A percentile compares a stretch with the other conserved stretches of the same genome.
These are phyloP conservation scores for Inga laurina DNA, from an alignment of 306 rosid species.

Conservation along the genomic window DNA sequence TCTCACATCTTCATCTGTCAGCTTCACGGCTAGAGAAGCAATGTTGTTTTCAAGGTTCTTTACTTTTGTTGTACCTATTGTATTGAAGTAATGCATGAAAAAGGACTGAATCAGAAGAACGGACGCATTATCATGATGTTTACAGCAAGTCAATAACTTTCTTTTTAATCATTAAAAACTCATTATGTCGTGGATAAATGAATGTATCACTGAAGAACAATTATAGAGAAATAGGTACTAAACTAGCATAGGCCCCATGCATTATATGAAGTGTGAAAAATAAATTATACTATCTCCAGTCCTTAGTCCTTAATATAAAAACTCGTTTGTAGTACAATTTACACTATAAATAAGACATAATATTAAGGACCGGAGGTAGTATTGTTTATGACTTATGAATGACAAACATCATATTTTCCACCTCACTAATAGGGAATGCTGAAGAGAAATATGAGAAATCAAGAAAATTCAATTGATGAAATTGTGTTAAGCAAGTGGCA, in stretches of 20 bases:
- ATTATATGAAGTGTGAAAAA: no score
- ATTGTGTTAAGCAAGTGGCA: conserved; percentile 1
- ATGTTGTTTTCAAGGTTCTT: conserved; percentile 64
- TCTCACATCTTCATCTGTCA: conserved; percentile 52
- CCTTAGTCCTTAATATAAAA: no score
- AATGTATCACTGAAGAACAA: background rate
- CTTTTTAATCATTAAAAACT: background rate
- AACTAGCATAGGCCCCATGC: no score
- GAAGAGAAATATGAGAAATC: background rate
- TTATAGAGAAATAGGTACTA: background rate
- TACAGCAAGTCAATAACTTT: background rate
- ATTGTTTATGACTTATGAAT: no score
- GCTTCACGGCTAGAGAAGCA: conserved; percentile 55
- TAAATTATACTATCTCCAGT: no score
- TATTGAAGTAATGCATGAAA: conserved; percentile 18
- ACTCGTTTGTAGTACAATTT: no score
- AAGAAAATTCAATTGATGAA: background rate
- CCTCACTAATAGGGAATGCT: background rate
- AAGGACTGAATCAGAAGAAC: conserved; percentile 15
- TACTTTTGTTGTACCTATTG: conserved; percentile 59
- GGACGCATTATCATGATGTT: conserved; percentile 6
- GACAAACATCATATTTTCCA: background rate
- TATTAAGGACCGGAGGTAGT: no score
- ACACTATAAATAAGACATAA: no score
- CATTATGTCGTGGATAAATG: background rate